These are phyloP conservation scores for Tulasnella calospora DNA, from an alignment of 768 basidiomycete genomes.

Conservation along the genomic window DNA sequence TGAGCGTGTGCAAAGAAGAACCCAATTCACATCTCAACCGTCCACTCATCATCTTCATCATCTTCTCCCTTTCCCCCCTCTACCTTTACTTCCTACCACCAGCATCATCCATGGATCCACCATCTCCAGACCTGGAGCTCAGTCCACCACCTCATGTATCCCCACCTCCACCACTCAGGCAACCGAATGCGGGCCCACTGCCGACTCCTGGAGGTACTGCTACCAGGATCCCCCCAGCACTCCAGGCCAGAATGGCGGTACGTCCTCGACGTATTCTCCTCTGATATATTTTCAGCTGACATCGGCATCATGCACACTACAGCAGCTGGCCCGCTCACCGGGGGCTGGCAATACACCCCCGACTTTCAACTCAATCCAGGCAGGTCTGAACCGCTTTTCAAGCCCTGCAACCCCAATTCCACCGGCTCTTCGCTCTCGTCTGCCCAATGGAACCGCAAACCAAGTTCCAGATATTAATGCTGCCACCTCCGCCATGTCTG, in stretches of 20 bases:
- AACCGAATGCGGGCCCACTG: slow-evolving; percentile 26
- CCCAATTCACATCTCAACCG: slow-evolving; percentile 13
- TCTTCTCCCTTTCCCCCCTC: slow-evolving; percentile 1
- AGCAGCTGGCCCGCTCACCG: slow-evolving; percentile 21
- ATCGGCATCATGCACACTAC: slow-evolving; percentile 15
- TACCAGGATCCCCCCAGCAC: slow-evolving; percentile 77
- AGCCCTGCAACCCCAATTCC: slow-evolving; percentile 34
- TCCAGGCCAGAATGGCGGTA: slow-evolving; percentile 94
- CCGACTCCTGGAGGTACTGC: slow-evolving; percentile 32
- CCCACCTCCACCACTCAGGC: slow-evolving; percentile 26
- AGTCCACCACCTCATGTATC: slow-evolving; percentile 29
- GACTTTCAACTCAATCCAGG: slow-evolving; percentile 39
- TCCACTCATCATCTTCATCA: slow-evolving; percentile 8
- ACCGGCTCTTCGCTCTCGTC: slow-evolving; percentile 31
- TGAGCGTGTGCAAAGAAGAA: slow-evolving; percentile 7
- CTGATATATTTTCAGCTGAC: not conserved
- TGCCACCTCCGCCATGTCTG: not conserved
- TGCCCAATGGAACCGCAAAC: slow-evolving; percentile 22
- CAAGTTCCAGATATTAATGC: slow-evolving; percentile 22
- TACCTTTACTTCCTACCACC: not conserved
- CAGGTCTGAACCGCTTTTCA: slow-evolving; percentile 43
- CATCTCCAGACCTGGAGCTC: slow-evolving; percentile 15
- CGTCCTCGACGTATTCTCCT: slow-evolving; percentile 32
- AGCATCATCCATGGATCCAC: slow-evolving; percentile 18
- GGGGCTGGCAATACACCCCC: slow-evolving; percentile 32